A percentile compares a stretch with the other conserved stretches of the same genome.
phyloP scores from a whole-genome alignment of 1,284 basidiomycete species.

The Pterula multifida region DNA sequence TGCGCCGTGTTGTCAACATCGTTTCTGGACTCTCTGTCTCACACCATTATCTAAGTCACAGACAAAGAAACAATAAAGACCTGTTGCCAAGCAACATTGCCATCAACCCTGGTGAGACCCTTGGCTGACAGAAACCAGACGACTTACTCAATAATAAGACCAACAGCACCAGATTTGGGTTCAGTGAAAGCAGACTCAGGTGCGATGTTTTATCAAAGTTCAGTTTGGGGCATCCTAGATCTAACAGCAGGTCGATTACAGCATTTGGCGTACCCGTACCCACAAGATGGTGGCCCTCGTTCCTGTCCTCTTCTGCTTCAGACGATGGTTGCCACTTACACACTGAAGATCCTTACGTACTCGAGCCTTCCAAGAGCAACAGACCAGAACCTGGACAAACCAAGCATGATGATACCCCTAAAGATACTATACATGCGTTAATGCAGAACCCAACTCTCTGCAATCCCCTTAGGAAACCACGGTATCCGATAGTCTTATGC shows the following conservation, averaged over 20 bases:
- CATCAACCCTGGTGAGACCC: no score
- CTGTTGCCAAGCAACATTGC: conserved; percentile 3
- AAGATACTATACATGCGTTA: conserved; percentile 59
- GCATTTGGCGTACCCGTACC: background rate
- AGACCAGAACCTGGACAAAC: conserved; percentile 9
- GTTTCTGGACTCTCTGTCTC: conserved; percentile 56
- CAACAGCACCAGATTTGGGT: no score
- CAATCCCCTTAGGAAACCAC: conserved; percentile 66
- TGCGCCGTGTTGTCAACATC: conserved; percentile 54
- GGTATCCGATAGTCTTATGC: conserved; percentile 87
- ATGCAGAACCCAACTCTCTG: conserved; percentile 64
- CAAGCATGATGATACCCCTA: conserved; percentile 12
- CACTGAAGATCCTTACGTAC: background rate
- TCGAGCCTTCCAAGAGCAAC: background rate
- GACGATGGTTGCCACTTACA: background rate
- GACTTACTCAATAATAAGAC: no score
- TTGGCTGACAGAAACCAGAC: no score
- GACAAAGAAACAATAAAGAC: conserved; percentile 7
- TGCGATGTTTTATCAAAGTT: background rate
- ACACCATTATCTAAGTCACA: conserved; percentile 39
- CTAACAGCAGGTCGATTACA: background rate
- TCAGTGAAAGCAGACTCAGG: background rate
- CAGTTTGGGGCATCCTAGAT: no score
- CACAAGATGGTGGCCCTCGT: background rate
- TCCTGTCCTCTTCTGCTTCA: background rate